These are phyloP conservation scores for Chenopodium suecicum DNA, from an alignment of 148 eudicot genomes.

Conservation along the genomic window DNA sequence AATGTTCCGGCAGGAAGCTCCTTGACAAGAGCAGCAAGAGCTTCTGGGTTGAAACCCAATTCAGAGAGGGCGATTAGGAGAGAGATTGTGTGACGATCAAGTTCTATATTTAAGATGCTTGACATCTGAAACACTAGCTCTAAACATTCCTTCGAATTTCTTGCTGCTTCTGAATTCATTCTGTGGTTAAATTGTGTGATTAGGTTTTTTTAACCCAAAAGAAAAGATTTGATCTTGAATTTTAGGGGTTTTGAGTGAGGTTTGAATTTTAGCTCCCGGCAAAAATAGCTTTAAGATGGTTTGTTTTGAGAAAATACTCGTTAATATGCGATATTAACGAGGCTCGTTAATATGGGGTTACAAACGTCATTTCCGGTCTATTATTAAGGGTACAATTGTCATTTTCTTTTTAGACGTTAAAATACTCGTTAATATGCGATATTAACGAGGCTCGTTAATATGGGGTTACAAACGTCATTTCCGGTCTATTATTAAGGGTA, in stretches of 20 bases:
- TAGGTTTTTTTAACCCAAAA: neutral
- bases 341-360: too few species aligned
- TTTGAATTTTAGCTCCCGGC: neutral
- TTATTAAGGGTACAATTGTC: too few species aligned
- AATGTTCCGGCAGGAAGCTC: constrained; percentile 36
- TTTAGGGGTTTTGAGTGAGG: neutral
- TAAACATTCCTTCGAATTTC: constrained; percentile 60
- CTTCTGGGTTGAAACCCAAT: constrained; percentile 69
- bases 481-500: too few species aligned
- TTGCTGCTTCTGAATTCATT: constrained; percentile 65
- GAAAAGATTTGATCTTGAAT: neutral
- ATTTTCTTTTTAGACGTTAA: too few species aligned
- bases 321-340: too few species aligned
- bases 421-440: too few species aligned
- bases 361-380: too few species aligned
- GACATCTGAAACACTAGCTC: constrained; percentile 71
- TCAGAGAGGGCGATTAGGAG: constrained; percentile 69
- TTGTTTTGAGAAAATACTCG: too few species aligned
- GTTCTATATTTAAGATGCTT: constrained; percentile 66
- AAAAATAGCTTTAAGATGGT: neutral
- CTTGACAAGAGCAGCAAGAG: constrained; percentile 73
- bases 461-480: too few species aligned
- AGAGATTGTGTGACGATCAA: constrained; percentile 79
- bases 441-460: too few species aligned
- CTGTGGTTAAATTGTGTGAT: neutral